These are phyloP conservation scores for Cicer arietinum DNA, from an alignment of 306 rosid species.

Conservation along the genomic window DNA sequence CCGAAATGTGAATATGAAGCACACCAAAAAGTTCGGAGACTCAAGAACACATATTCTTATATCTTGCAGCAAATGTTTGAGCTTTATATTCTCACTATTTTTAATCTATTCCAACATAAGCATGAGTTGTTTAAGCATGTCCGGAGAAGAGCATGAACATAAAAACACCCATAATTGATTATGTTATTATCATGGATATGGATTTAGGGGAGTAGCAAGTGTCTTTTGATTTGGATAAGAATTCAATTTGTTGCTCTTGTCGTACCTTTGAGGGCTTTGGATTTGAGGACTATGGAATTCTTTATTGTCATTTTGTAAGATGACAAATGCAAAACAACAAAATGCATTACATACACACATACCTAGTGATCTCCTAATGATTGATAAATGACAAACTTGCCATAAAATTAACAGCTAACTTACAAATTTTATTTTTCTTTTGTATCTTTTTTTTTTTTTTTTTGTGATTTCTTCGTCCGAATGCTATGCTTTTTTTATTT, in stretches of 20 bases:
- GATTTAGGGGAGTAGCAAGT: not conserved
- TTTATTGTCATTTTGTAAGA: no score
- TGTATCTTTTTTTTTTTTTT: no score
- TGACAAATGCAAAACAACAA: no score
- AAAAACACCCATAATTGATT: not conserved
- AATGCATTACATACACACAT: no score
- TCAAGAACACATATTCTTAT: not conserved
- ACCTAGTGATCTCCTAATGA: no score
- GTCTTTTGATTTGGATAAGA: not conserved
- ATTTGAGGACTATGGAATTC: not conserved
- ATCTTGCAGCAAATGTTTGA: not conserved
- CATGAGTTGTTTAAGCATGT: slow-evolving; percentile 2
- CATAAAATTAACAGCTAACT: no score
- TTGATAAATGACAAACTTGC: no score
- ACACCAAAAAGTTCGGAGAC: not conserved
- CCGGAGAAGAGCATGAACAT: not conserved
- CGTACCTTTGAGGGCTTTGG: slow-evolving; percentile 1
- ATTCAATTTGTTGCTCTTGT: not conserved
- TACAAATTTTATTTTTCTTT: no score
- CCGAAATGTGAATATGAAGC: not conserved
- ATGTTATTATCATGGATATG: not conserved
- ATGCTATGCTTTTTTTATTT: no score
- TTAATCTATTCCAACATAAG: not conserved
- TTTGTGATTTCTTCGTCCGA: no score
- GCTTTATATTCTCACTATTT: not conserved